Evolutionary conservation across 441 rosid genomes (phyloP).

Genomic region (Populus trichocarpa): DNA sequence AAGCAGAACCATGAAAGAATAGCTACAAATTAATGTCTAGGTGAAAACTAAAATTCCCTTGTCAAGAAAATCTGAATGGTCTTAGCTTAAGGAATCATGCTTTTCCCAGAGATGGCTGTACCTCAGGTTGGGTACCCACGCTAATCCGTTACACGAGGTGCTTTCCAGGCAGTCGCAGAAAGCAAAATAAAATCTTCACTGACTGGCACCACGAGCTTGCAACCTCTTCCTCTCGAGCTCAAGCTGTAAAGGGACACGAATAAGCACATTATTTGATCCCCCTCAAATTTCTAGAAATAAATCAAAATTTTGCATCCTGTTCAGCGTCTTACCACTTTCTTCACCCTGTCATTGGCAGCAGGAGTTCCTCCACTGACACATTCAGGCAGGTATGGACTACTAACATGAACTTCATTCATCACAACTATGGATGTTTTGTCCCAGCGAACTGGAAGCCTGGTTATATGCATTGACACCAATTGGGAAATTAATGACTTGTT

Average conservation of each 20-base stretch:
- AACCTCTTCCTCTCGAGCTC: slow-evolving; percentile 78
- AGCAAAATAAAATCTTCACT: slow-evolving; percentile 24
- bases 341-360: slow-evolving; percentile 89
- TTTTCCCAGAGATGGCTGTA: slow-evolving; percentile 7
- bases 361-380: slow-evolving; percentile 84
- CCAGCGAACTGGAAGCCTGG: slow-evolving; percentile 96
- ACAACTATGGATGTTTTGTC: slow-evolving; percentile 84
- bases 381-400: slow-evolving; percentile 81
- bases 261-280: neutral
- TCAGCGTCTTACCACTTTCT: slow-evolving; percentile 80
- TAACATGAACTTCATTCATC: slow-evolving; percentile 83
- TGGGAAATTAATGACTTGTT: neutral
- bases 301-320: slow-evolving; percentile 1
- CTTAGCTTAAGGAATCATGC: slow-evolving; percentile 5
- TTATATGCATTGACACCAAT: slow-evolving; percentile 12
- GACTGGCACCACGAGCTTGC: slow-evolving; percentile 49
- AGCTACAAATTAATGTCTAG: slow-evolving; percentile 6
- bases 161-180: slow-evolving; percentile 9
- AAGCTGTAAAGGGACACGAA: slow-evolving; percentile 42
- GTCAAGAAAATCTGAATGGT: slow-evolving; percentile 9
- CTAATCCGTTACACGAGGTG: slow-evolving; percentile 11
- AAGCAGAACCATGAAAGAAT: slow-evolving; percentile 12
- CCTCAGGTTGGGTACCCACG: slow-evolving; percentile 7
- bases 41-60: slow-evolving; percentile 4
- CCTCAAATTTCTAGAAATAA: neutral